Conservation (phyloP, 768 basidiomycete species). For the Kwoniella pini region DNA sequence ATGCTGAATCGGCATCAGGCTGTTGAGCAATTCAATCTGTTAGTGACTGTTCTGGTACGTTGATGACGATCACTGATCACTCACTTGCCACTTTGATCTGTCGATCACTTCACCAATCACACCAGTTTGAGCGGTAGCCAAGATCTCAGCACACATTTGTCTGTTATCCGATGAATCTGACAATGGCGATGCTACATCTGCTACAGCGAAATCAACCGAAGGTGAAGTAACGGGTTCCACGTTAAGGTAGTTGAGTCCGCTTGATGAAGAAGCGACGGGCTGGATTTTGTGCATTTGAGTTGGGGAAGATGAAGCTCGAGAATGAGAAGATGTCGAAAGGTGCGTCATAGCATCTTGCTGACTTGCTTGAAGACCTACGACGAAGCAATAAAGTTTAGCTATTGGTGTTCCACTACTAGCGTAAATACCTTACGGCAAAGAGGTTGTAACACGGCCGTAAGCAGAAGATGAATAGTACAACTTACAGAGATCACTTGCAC, state of each 20-base stretch:
- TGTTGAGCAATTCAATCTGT: not conserved
- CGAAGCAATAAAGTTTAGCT: not conserved
- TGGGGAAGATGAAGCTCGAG: not conserved
- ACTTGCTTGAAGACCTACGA: not conserved
- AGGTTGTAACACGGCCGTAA: not conserved
- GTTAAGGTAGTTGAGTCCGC: conserved; percentile 34
- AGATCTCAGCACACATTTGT: conserved; percentile 21
- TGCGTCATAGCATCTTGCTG: conserved; percentile 3
- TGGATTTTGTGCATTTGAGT: conserved; percentile 1
- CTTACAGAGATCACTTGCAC: conserved; percentile 17
- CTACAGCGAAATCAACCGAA: conserved; percentile 13
- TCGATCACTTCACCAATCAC: conserved; percentile 20
- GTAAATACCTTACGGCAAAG: not conserved
- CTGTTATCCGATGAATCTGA: conserved; percentile 6
- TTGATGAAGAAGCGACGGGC: conserved; percentile 33
- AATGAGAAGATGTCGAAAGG: conserved; percentile 6
- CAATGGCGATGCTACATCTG: conserved; percentile 11
- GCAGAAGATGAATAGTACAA: not conserved
- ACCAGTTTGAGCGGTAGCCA: conserved; percentile 5
- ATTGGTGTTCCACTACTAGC: conserved; percentile 8
- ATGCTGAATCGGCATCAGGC: conserved; percentile 36
- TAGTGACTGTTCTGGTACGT: not conserved
- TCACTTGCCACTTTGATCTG: conserved; percentile 36
- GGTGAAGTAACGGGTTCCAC: conserved; percentile 20
- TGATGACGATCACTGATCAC: conserved; percentile 1